Evolutionary conservation across 441 rosid species (phyloP).

Genomic region (Bruguiera hainesii): DNA sequence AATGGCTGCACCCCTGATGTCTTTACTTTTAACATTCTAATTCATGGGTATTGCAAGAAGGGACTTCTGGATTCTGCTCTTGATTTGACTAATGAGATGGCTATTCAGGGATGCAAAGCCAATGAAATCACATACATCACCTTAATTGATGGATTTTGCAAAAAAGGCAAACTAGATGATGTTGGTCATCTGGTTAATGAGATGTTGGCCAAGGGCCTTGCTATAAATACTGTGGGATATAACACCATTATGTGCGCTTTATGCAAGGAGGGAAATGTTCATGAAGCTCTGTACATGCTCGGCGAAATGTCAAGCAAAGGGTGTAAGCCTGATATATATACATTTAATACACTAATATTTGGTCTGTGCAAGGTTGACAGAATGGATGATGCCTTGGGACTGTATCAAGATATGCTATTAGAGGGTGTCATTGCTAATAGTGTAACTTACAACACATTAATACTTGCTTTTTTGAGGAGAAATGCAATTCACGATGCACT

Average conservation of each 20-base stretch:
- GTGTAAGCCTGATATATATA: conserved; percentile 71
- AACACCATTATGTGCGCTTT: conserved; percentile 61
- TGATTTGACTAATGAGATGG: conserved; percentile 53
- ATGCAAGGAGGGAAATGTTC: conserved; percentile 51
- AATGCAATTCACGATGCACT: conserved; percentile 66
- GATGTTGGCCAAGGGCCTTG: conserved; percentile 53
- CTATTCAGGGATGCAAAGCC: conserved; percentile 51
- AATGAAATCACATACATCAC: conserved; percentile 56
- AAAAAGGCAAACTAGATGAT: conserved; percentile 55
- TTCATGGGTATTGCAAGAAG: conserved; percentile 66
- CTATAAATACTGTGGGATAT: conserved; percentile 67
- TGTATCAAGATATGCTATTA: conserved; percentile 60
- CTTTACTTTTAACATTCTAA: conserved; percentile 58
- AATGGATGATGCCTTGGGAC: conserved; percentile 53
- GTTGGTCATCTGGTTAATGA: conserved; percentile 39
- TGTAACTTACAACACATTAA: conserved; percentile 76
- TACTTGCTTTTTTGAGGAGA: conserved; percentile 52
- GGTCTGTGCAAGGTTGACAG: conserved; percentile 61
- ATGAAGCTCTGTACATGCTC: conserved; percentile 49
- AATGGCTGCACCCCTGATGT: conserved; percentile 47
- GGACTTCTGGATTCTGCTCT: conserved; percentile 57
- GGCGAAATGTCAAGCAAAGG: conserved; percentile 72
- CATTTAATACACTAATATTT: conserved; percentile 67
- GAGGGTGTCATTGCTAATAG: conserved; percentile 80
- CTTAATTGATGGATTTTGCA: conserved; percentile 66